phyloP scores from a whole-genome alignment of 352 stramenopile genomes.

The Pelagophyceae sp. region DNA sequence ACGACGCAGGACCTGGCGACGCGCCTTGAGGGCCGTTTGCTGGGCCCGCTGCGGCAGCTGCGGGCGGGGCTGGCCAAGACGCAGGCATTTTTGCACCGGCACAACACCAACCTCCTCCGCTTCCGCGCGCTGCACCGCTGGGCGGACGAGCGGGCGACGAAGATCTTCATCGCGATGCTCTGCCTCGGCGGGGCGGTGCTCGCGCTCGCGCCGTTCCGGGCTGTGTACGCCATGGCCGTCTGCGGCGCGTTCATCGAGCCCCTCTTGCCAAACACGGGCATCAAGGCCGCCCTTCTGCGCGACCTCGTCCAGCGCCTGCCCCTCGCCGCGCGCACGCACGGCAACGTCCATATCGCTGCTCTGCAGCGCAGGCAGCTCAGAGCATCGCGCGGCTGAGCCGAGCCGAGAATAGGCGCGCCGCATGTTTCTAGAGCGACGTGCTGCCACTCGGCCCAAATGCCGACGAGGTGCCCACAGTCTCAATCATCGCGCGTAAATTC shows the following conservation, averaged over 20 bases:
- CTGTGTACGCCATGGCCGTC: neutral
- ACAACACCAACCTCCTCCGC: conserved; percentile 1
- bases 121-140: conserved; percentile 14
- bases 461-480: too few relatives aligned
- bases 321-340: neutral
- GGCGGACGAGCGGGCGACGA: neutral
- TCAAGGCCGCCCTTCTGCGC: neutral
- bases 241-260: neutral
- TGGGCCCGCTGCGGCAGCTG: neutral
- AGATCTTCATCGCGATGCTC: neutral
- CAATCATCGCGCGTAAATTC: too few relatives aligned
- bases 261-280: neutral
- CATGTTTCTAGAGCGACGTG: too few relatives aligned
- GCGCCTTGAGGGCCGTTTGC: neutral
- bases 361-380: neutral
- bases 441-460: too few relatives aligned
- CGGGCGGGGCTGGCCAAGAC: neutral
- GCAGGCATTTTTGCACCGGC: neutral
- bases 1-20: neutral
- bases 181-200: neutral
- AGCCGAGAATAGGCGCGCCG: too few relatives aligned
- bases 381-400: too few relatives aligned
- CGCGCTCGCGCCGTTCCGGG: neutral
- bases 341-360: neutral
- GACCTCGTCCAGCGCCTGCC: neutral